These are phyloP conservation scores for Auricularia sp. DNA, from an alignment of 768 basidiomycete genomes.

Conservation along the genomic window DNA sequence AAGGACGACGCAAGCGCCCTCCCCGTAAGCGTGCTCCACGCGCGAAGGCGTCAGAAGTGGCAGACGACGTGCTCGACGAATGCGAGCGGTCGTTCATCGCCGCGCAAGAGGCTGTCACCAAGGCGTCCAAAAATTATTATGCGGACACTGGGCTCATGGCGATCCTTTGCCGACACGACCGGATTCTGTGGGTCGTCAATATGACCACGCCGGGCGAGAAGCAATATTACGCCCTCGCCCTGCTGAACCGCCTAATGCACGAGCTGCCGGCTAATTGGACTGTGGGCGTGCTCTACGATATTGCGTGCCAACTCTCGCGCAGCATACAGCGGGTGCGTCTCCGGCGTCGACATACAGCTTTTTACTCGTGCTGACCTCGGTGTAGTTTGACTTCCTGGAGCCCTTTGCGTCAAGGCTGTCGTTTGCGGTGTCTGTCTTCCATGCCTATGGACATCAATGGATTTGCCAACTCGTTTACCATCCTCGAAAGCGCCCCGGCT, in stretches of 20 bases:
- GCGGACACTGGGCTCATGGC: constrained; percentile 6
- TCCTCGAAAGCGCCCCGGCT: not conserved
- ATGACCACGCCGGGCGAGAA: constrained; percentile 4
- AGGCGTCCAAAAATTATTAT: constrained; percentile 2
- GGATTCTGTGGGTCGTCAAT: constrained; percentile 1
- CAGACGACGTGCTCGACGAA: constrained; percentile 5
- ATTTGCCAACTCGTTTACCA: constrained; percentile 4
- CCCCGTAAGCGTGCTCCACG: not conserved
- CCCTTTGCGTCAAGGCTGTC: not conserved
- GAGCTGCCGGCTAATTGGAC: not conserved
- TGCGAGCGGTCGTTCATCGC: constrained; percentile 4
- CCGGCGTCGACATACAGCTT: not conserved
- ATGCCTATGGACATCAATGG: constrained; percentile 8
- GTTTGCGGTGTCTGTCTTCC: constrained; percentile 3
- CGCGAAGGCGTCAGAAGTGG: not conserved
- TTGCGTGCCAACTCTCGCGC: constrained; percentile 3
- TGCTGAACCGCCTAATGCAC: not conserved
- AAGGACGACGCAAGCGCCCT: not conserved
- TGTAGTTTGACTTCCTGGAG: not conserved
- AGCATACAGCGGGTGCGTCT: not conserved
- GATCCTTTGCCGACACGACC: constrained; percentile 2
- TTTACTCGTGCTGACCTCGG: not conserved
- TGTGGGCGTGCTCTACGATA: constrained; percentile 4
- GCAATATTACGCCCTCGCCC: constrained; percentile 2
- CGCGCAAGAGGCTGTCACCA: constrained; percentile 3